Percentiles rank a stretch among this genome's conserved stretches.
Conservation (phyloP, 2,329 filamentous ascomycete genomes). For the Aspergillus quadrilineatus region DNA sequence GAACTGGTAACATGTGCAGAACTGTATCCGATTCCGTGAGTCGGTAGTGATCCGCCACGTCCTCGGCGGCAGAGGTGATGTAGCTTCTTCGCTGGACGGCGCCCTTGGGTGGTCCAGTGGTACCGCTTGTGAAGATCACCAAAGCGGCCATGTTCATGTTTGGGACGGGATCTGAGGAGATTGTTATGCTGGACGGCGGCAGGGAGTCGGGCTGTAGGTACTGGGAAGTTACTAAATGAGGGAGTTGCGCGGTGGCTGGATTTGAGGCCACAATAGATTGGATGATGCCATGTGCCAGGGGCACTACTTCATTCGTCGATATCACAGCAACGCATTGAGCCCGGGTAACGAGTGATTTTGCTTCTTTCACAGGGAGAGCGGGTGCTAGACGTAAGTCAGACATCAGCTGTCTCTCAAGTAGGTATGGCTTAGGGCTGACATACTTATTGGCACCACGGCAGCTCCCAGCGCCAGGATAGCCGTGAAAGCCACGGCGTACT, state of each 20-base stretch:
- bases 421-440: background rate
- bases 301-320: conserved; percentile 18
- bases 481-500: conserved; percentile 37
- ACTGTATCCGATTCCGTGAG: conserved; percentile 34
- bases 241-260: background rate
- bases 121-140: conserved; percentile 41
- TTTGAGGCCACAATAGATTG: background rate
- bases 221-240: background rate
- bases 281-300: conserved; percentile 8
- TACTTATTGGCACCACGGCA: conserved; percentile 36
- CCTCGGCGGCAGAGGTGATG: conserved; percentile 24
- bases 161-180: conserved; percentile 30
- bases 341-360: conserved; percentile 31
- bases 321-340: conserved; percentile 25
- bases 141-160: conserved; percentile 34
- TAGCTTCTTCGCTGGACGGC: conserved; percentile 42
- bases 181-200: conserved; percentile 15
- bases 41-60: conserved; percentile 38
- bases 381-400: conserved; percentile 17
- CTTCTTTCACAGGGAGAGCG: conserved; percentile 32
- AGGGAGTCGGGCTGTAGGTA: background rate
- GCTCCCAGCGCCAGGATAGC: conserved; percentile 36
- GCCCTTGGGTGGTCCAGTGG: conserved; percentile 38
- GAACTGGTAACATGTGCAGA: conserved; percentile 49
- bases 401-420: background rate